Percentiles rank a stretch among this genome's conserved stretches.
phyloP scores from a whole-genome alignment of 2,329 filamentous ascomycete genomes.

The Colletotrichum incanum region DNA sequence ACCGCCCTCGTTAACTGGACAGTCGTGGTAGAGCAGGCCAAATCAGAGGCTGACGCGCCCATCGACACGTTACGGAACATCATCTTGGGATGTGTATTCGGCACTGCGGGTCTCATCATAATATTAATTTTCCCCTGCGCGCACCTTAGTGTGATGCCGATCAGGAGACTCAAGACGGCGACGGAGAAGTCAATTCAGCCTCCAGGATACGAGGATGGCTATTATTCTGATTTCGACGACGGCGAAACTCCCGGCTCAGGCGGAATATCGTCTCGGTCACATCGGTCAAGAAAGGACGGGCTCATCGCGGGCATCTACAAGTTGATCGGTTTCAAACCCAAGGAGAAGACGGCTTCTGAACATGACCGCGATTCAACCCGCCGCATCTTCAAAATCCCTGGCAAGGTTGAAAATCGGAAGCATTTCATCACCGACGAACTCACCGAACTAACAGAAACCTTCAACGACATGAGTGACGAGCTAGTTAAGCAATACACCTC shows the following conservation, averaged over 20 bases:
- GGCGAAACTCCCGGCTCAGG: constrained; percentile 59
- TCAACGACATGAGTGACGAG: constrained; percentile 96
- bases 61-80: constrained; percentile 84
- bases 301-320: constrained; percentile 40
- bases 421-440: constrained; percentile 87
- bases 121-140: constrained; percentile 84
- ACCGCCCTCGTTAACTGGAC: constrained; percentile 85
- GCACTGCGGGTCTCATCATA: constrained; percentile 81
- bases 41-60: constrained; percentile 81
- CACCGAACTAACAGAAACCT: constrained; percentile 86
- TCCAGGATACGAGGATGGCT: constrained; percentile 68
- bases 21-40: constrained; percentile 83
- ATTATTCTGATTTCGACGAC: constrained; percentile 63
- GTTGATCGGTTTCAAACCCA: constrained; percentile 45
- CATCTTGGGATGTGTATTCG: constrained; percentile 87
- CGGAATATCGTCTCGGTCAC: constrained; percentile 54
- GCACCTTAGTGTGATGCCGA: constrained; percentile 86
- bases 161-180: constrained; percentile 81
- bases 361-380: constrained; percentile 59
- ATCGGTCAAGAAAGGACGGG: constrained; percentile 60
- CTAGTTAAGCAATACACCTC: constrained; percentile 88
- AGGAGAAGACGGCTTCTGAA: constrained; percentile 47
- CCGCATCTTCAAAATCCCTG: constrained; percentile 85
- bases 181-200: constrained; percentile 82
- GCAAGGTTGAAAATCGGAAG: constrained; percentile 82